A percentile compares a stretch with the other conserved stretches of the same genome.
phyloP scores from a whole-genome alignment of 139 green algal species.

The Micromonas commoda region DNA sequence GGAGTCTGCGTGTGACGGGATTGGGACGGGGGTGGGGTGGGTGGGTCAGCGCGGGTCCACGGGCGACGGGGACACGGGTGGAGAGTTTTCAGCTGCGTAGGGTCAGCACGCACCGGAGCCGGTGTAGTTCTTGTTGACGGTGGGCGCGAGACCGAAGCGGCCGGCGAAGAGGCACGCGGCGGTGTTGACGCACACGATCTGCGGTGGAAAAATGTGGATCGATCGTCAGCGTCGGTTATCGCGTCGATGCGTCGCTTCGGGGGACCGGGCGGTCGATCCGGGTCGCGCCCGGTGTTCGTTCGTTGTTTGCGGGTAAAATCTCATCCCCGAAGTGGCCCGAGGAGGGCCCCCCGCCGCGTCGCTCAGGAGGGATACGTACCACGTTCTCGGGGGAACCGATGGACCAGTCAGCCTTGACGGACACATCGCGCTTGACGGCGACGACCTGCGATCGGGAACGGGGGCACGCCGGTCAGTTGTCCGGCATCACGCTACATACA shows the following conservation, averaged over 20 bases:
- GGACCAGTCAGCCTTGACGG: constrained; percentile 13
- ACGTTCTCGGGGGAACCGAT: constrained; percentile 16
- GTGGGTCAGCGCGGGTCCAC: no score
- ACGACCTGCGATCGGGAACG: background rate
- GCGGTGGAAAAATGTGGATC: background rate
- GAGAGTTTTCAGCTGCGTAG: no score
- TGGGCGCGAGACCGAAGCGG: constrained; percentile 21
- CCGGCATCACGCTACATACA: no score
- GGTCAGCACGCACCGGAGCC: no score
- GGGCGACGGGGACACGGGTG: no score
- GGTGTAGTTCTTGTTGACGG: constrained; percentile 10
- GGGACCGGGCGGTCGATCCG: background rate
- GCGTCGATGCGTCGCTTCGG: background rate
- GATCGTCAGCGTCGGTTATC: background rate
- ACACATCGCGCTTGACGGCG: constrained; percentile 1
- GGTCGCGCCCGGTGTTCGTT: no score
- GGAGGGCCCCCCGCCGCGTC: no score
- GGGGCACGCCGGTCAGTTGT: background rate
- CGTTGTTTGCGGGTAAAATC: no score
- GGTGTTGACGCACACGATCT: constrained; percentile 14
- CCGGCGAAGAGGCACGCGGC: constrained; percentile 1
- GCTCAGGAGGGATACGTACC: no score
- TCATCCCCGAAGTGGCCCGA: no score
- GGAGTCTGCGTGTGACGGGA: no score
- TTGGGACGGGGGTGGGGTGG: no score